Conservation (phyloP, 2,329 filamentous ascomycete species). For the Pseudodiploospora longispora region DNA sequence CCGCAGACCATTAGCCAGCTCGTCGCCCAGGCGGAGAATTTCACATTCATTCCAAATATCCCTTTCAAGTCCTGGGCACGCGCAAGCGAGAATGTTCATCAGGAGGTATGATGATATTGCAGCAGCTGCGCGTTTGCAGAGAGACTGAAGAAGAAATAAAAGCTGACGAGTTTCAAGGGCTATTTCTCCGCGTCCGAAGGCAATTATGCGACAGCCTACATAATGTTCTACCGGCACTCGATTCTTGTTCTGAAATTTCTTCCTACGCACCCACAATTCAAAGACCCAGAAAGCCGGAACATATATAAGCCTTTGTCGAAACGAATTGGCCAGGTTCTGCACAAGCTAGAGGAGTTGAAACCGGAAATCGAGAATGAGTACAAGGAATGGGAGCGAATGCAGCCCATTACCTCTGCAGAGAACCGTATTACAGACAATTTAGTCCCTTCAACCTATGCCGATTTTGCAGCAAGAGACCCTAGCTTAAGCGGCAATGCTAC, state of each 20-base stretch:
- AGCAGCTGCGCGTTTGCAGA: neutral
- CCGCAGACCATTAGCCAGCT: conserved; percentile 72
- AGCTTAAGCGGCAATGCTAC: conserved; percentile 49
- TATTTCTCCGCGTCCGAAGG: conserved; percentile 77
- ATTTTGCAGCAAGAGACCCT: conserved; percentile 50
- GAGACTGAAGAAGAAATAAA: neutral
- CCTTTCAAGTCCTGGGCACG: conserved; percentile 75
- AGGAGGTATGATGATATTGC: conserved; percentile 52
- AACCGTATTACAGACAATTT: neutral
- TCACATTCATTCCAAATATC: conserved; percentile 71
- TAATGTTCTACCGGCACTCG: conserved; percentile 85
- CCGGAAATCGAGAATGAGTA: conserved; percentile 67
- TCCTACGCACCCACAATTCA: conserved; percentile 66
- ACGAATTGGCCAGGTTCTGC: conserved; percentile 50
- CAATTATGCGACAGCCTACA: conserved; percentile 80
- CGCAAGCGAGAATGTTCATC: conserved; percentile 68
- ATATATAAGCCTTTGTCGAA: conserved; percentile 47
- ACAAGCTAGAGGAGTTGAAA: conserved; percentile 69
- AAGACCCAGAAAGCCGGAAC: conserved; percentile 54
- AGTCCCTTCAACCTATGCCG: conserved; percentile 26
- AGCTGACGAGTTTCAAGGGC: conserved; percentile 47
- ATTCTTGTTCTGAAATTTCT: conserved; percentile 73
- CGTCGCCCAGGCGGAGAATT: conserved; percentile 64
- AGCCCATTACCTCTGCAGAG: conserved; percentile 19
- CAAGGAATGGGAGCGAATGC: conserved; percentile 56